Evolutionary conservation across 331 rosid genomes (phyloP).

Genomic region (Cydonia oblonga): DNA sequence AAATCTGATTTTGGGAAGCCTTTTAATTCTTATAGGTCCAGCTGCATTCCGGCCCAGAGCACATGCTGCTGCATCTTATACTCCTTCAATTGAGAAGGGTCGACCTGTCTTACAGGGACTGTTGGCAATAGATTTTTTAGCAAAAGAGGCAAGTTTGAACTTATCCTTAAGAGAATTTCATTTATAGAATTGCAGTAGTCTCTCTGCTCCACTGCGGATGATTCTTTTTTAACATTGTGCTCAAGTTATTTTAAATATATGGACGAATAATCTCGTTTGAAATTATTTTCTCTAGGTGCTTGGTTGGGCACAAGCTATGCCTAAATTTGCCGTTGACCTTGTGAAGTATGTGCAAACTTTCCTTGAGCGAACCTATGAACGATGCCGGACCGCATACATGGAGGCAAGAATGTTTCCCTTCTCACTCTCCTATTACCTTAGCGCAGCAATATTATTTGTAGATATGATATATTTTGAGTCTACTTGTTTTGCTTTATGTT

Average conservation of each 20-base stretch:
- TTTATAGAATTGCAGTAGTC: not conserved
- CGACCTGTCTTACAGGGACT: conserved; percentile 96
- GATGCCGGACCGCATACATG: conserved; percentile 96
- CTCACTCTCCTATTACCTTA: not conserved
- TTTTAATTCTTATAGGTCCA: conserved; percentile 65
- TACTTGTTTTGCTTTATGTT: too few relatives aligned
- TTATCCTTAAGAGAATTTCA: not conserved
- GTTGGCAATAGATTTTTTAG: conserved; percentile 85
- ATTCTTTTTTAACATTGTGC: not conserved
- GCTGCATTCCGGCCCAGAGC: conserved; percentile 99
- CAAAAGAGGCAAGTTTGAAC: conserved; percentile 68
- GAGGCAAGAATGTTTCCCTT: conserved; percentile 46
- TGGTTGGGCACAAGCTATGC: conserved; percentile 99
- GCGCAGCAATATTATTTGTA: not conserved
- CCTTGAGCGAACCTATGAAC: conserved; percentile 88
- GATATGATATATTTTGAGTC: too few relatives aligned
- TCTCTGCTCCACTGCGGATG: not conserved
- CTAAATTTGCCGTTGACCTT: conserved; percentile 82
- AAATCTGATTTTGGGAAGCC: not conserved
- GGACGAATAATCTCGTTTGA: conserved; percentile 1
- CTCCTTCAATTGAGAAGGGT: conserved; percentile 84
- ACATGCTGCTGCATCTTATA: conserved; percentile 59
- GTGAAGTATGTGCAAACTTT: conserved; percentile 95
- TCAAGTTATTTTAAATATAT: conserved; percentile 11
- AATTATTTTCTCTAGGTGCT: conserved; percentile 51